phyloP scores from a whole-genome alignment of 108 stramenopile genomes.

The Nitzschia inconspicua region DNA sequence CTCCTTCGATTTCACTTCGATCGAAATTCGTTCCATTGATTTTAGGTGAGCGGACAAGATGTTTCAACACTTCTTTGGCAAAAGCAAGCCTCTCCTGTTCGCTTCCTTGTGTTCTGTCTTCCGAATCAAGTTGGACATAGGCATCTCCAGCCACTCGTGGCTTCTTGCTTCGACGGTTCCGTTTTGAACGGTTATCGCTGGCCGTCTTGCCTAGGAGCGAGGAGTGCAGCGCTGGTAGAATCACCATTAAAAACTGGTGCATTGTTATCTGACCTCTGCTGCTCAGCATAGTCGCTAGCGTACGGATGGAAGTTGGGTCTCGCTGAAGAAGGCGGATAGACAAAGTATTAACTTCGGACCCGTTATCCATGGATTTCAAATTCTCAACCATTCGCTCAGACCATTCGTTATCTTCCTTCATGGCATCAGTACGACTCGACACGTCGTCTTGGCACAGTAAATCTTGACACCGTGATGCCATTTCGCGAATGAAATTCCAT shows the following conservation, averaged over 20 bases:
- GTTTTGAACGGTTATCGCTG: background rate
- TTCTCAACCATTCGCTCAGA: background rate
- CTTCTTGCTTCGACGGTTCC: constrained; percentile 18
- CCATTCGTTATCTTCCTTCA: constrained; percentile 13
- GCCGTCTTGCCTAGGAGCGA: constrained; percentile 16
- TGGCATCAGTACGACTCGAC: background rate
- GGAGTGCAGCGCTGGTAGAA: constrained; percentile 41
- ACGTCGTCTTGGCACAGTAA: background rate
- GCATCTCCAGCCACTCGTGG: constrained; percentile 14
- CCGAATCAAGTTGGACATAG: background rate
- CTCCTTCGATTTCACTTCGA: background rate
- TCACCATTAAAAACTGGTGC: constrained; percentile 35
- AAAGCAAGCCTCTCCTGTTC: constrained; percentile 5
- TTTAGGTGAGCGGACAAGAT: background rate
- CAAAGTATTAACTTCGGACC: constrained; percentile 11
- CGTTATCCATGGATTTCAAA: constrained; percentile 8
- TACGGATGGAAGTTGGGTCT: constrained; percentile 22
- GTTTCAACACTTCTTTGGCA: constrained; percentile 14
- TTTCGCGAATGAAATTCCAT: constrained; percentile 28
- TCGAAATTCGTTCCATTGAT: background rate
- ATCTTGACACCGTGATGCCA: constrained; percentile 16
- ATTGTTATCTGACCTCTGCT: constrained; percentile 27
- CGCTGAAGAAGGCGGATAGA: constrained; percentile 18
- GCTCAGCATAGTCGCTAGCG: constrained; percentile 19
- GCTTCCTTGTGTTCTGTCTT: background rate